Conservation (phyloP, 768 basidiomycete genomes). For the Lentinula guzmanii region DNA sequence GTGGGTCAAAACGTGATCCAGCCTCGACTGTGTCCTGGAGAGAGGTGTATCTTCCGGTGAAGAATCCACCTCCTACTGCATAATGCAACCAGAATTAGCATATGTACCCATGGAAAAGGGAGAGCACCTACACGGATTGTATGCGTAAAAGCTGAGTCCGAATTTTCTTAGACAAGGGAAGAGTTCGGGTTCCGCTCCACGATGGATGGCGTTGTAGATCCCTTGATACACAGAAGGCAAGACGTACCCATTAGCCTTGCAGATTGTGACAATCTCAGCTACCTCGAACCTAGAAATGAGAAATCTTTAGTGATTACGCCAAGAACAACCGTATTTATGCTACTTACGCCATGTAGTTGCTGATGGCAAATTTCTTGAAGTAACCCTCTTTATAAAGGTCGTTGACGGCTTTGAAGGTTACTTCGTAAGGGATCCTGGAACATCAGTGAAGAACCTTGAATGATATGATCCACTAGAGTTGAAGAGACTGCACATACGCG, state of each 20-base stretch:
- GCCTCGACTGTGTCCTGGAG: slow-evolving; percentile 34
- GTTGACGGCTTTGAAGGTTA: slow-evolving; percentile 48
- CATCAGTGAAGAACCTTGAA: background rate
- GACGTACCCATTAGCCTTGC: slow-evolving; percentile 48
- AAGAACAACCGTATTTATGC: background rate
- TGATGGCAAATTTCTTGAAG: slow-evolving; percentile 57
- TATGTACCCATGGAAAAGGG: slow-evolving; percentile 55
- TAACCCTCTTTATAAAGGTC: slow-evolving; percentile 51
- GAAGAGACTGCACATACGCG: background rate
- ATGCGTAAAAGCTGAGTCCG: slow-evolving; percentile 50
- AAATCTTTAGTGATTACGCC: background rate
- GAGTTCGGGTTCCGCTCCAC: slow-evolving; percentile 35
- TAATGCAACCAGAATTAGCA: slow-evolving; percentile 18
- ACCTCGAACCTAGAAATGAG: slow-evolving; percentile 45
- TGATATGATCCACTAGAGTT: background rate
- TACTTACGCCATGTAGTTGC: slow-evolving; percentile 49
- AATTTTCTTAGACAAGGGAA: slow-evolving; percentile 54
- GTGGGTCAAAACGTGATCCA: slow-evolving; percentile 49
- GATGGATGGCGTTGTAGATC: slow-evolving; percentile 36
- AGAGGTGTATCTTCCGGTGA: slow-evolving; percentile 46
- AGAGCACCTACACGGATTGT: slow-evolving; percentile 45
- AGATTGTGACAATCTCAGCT: slow-evolving; percentile 54
- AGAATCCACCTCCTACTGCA: slow-evolving; percentile 52
- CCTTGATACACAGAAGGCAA: slow-evolving; percentile 54
- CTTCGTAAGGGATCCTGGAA: slow-evolving; percentile 44